Conservation (phyloP, 2,329 filamentous ascomycete species). For the Metarhizium rileyi region DNA sequence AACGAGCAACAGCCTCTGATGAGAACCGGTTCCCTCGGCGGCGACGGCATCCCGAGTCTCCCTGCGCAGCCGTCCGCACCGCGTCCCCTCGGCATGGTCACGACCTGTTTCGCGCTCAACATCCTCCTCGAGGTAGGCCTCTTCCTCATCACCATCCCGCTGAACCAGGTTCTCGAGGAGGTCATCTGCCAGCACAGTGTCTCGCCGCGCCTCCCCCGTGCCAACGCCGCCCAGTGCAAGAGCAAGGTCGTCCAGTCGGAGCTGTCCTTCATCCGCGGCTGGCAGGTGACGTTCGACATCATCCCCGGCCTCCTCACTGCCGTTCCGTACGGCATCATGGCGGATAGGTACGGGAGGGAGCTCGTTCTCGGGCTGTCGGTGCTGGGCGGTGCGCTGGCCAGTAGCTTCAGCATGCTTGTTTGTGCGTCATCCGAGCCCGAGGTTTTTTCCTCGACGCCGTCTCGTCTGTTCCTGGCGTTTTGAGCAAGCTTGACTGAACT, state of each 20-base stretch:
- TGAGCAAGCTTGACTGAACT: neutral
- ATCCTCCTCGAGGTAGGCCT: neutral
- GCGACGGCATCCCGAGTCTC: neutral
- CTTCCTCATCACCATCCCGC: neutral
- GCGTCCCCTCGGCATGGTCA: neutral
- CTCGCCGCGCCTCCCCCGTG: neutral
- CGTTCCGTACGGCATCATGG: conserved; percentile 11
- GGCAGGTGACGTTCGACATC: conserved; percentile 11
- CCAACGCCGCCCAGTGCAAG: conserved; percentile 9
- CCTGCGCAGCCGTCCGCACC: too few relatives aligned
- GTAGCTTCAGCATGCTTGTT: conserved; percentile 3
- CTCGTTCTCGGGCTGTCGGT: conserved; percentile 9
- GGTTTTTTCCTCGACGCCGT: too few relatives aligned
- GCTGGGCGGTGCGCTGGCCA: conserved; percentile 7
- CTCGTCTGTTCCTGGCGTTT: too few relatives aligned
- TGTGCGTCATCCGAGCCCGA: neutral
- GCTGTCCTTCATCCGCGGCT: conserved; percentile 11
- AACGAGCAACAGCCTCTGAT: neutral
- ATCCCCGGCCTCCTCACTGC: conserved; percentile 11
- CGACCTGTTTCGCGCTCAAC: neutral
- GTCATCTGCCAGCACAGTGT: conserved; percentile 8
- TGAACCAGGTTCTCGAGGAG: conserved; percentile 1
- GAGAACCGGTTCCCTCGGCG: neutral
- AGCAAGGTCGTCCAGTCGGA: conserved; percentile 12
- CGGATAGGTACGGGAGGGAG: conserved; percentile 12